Conservation (phyloP, 148 eudicot genomes). For the Bassia scoparia region DNA sequence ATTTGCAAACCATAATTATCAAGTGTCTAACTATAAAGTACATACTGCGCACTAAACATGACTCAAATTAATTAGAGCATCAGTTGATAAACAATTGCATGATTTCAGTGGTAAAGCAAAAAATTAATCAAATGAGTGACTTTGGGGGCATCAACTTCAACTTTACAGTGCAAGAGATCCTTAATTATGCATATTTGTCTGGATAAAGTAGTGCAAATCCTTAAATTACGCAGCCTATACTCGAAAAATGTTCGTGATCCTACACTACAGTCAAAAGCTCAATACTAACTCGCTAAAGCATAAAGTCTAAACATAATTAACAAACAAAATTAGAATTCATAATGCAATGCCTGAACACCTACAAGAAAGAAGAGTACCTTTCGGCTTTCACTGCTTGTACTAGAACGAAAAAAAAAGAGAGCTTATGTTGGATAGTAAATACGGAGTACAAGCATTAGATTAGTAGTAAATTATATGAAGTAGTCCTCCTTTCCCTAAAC, state of each 20-base stretch:
- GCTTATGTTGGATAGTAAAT: too few relatives aligned
- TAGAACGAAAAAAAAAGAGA: too few relatives aligned
- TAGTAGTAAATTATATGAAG: too few relatives aligned
- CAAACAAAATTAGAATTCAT: neutral
- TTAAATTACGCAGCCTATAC: neutral
- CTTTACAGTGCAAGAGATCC: neutral
- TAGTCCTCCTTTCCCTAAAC: too few relatives aligned
- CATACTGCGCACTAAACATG: neutral
- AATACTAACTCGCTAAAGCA: neutral
- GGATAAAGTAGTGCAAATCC: constrained; percentile 3
- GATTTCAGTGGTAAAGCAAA: neutral
- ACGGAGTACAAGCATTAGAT: too few relatives aligned
- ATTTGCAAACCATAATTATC: too few relatives aligned
- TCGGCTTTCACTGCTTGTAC: neutral
- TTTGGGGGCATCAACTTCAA: too few relatives aligned
- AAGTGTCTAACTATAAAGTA: too few relatives aligned
- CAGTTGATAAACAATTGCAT: neutral
- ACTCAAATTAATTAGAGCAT: constrained; percentile 3
- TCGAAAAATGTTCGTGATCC: neutral
- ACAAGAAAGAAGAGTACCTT: neutral
- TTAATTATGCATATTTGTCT: neutral
- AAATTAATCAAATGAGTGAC: neutral
- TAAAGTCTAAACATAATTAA: neutral
- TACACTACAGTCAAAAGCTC: neutral
- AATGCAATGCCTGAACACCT: neutral